Conservation (phyloP, 768 basidiomycete species). For the Tylopilus balloui region DNA sequence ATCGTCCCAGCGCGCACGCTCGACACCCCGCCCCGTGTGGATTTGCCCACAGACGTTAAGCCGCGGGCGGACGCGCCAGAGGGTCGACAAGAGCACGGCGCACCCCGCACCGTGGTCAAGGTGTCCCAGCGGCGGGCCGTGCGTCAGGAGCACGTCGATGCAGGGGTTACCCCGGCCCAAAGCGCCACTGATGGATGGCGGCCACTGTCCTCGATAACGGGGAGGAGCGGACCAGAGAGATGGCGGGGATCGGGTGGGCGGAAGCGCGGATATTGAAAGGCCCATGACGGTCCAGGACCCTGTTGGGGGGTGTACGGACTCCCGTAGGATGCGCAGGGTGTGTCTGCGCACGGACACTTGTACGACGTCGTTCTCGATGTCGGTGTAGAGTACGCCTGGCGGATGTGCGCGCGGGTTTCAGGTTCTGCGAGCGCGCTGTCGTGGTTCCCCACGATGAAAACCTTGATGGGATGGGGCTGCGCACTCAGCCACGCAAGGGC, state of each 20-base stretch:
- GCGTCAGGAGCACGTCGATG: slow-evolving; percentile 41
- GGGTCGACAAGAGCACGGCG: slow-evolving; percentile 26
- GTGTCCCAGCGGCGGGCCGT: slow-evolving; percentile 38
- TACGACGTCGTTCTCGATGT: slow-evolving; percentile 32
- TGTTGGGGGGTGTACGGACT: slow-evolving; percentile 38
- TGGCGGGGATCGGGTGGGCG: neutral
- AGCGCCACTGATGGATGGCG: slow-evolving; percentile 4
- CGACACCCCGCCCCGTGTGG: slow-evolving; percentile 35
- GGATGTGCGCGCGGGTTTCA: slow-evolving; percentile 13
- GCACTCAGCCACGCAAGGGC: slow-evolving; percentile 30
- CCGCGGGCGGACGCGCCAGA: slow-evolving; percentile 34
- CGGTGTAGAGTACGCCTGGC: slow-evolving; percentile 24
- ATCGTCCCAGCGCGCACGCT: slow-evolving; percentile 30
- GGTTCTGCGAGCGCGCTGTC: slow-evolving; percentile 29
- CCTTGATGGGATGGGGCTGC: slow-evolving; percentile 37
- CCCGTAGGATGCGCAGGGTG: slow-evolving; percentile 34
- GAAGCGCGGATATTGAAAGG: slow-evolving; percentile 12
- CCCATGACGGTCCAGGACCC: slow-evolving; percentile 23
- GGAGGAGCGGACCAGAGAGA: neutral
- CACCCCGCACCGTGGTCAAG: slow-evolving; percentile 33
- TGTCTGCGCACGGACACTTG: slow-evolving; percentile 30
- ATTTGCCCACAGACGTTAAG: slow-evolving; percentile 43
- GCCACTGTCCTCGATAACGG: neutral
- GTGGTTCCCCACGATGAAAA: slow-evolving; percentile 45
- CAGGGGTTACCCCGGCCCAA: slow-evolving; percentile 31